phyloP scores from a whole-genome alignment of 148 eudicot genomes.

The Cornus florida region DNA sequence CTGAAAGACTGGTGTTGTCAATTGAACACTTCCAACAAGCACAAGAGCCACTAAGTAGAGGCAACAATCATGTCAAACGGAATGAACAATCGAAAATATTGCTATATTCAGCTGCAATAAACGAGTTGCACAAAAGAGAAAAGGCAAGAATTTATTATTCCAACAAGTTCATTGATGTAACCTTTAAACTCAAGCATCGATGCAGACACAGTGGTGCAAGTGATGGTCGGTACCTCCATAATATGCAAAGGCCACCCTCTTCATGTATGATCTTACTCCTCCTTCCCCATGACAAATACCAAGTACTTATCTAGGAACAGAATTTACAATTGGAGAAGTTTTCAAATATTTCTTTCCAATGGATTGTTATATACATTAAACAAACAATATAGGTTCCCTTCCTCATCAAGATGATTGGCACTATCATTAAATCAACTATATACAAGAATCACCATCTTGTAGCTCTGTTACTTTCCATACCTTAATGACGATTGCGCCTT shows the following conservation, averaged over 20 bases:
- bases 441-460: neutral
- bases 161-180: neutral
- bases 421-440: neutral
- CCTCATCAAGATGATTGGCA: neutral
- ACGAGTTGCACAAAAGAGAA: neutral
- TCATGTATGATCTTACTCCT: too few species aligned
- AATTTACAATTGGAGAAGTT: neutral
- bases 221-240: neutral
- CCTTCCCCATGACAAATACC: too few species aligned
- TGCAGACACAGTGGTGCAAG: neutral
- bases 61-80: neutral
- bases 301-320: neutral
- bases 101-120: neutral
- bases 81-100: neutral
- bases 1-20: neutral
- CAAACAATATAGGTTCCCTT: neutral
- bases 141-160: neutral
- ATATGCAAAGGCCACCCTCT: too few species aligned
- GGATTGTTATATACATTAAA: neutral
- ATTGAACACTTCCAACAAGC: neutral
- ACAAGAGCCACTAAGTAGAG: neutral
- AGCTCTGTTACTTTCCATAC: neutral
- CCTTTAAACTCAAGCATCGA: neutral
- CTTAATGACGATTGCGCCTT: neutral
- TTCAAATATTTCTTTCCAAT: neutral